These are phyloP conservation scores for Trichosphaerium sp. DNA, from an alignment of 78 protist species.

Conservation along the genomic window DNA sequence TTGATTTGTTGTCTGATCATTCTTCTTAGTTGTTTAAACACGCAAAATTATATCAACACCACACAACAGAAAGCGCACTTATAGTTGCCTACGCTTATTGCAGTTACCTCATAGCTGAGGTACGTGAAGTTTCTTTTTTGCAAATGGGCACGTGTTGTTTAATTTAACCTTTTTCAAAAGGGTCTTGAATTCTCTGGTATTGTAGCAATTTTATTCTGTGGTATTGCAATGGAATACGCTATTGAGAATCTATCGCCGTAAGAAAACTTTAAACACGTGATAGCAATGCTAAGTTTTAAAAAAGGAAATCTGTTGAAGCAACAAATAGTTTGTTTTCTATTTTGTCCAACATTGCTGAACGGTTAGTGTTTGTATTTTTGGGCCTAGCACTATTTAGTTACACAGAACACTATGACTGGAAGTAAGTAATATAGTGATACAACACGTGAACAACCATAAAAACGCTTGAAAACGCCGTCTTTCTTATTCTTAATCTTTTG, in stretches of 20 bases:
- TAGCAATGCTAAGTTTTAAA: neutral
- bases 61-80: constrained; percentile 29
- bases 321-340: too few relatives aligned
- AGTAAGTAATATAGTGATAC: too few relatives aligned
- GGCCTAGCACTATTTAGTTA: too few relatives aligned
- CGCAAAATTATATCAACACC: constrained; percentile 29
- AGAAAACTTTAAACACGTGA: neutral
- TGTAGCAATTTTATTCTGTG: constrained; percentile 49
- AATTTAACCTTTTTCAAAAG: too few relatives aligned
- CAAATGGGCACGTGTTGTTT: too few relatives aligned
- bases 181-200: constrained; percentile 34
- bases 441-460: too few relatives aligned
- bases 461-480: constrained; percentile 11
- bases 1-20: too few relatives aligned
- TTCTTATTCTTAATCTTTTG: too few relatives aligned
- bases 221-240: constrained; percentile 45
- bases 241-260: constrained; percentile 36
- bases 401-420: too few relatives aligned
- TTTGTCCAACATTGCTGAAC: constrained; percentile 56
- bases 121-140: too few relatives aligned
- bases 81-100: constrained; percentile 39
- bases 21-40: neutral
- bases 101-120: constrained; percentile 22
- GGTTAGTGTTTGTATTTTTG: constrained; percentile 42
- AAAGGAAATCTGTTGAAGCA: constrained; percentile 22